Evolutionary conservation across 768 basidiomycete genomes (phyloP), one percentile per base, ranked within the genome.

Genomic region (Boletus rufocinnamomeus): DNA sequence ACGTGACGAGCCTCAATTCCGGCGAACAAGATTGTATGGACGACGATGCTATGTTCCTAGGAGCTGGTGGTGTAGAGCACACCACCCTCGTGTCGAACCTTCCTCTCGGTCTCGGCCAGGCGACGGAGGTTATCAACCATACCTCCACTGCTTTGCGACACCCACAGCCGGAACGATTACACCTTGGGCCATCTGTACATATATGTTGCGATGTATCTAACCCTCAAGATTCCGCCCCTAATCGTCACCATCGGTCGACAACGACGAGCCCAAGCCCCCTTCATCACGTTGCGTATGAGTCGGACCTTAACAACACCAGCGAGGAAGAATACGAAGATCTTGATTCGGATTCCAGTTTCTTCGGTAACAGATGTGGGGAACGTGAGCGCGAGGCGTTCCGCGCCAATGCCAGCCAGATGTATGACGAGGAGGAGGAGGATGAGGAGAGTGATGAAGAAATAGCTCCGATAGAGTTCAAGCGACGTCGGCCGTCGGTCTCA

Each of bases 21-120:
- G 77, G 74, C 32, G 80, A 80, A 27, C 76, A 77, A 41, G 81
- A 77, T 13, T 76, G 74, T 60, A 63, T 77, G 44, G 79, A 82
- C 62, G 81, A 82, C 30, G 81, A 82, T 57, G 80, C 81, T 35
- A 79, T 82, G 64, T 78, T 82, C 34, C 71, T 84, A 37, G 83
- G 82, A 32, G 82, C 81, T 28, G 82, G 77, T 50, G 77, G 79
- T n/a, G 66, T 79, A n/a, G 69, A 75, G 19, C 50, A 62, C 25
- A 70, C 68, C 27, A 75, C 73, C 28, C 66, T 73, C 21, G 65
- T 74, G 28, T 72, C 72, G 46, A 73, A 73, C 51, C 64, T 78
- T 45, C 73, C 76, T 21, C 63, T 71, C 43, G 75, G 76, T 27
- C 57, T 68, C n/a, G 66, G 66, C 47, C 67, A 66, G 41, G 65